Conservation (phyloP, 1,139 yeast genomes). For the Blastobotrys persicus region DNA sequence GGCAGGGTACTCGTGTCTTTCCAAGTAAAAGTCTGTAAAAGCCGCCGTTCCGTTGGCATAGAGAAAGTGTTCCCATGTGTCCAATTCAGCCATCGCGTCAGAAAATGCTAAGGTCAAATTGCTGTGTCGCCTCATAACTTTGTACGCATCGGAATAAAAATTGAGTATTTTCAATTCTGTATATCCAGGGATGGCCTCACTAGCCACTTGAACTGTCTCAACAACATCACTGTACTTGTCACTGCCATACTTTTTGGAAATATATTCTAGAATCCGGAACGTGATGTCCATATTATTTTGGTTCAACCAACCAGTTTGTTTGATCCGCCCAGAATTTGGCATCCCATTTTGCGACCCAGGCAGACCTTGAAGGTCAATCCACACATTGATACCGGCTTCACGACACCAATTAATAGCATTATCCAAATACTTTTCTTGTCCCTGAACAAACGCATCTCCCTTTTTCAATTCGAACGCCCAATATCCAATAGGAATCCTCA, state of each 20-base stretch:
- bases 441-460: conserved; percentile 83
- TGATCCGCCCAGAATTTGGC: conserved; percentile 84
- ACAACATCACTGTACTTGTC: conserved; percentile 58
- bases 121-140: not conserved
- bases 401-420: conserved; percentile 76
- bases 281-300: conserved; percentile 49
- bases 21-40: not conserved
- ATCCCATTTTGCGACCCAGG: conserved; percentile 75
- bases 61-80: not conserved
- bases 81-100: not conserved
- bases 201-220: conserved; percentile 79
- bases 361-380: conserved; percentile 92
- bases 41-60: not conserved
- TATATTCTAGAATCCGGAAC: conserved; percentile 43
- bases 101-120: not conserved
- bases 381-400: conserved; percentile 61
- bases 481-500: conserved; percentile 89
- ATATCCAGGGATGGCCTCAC: conserved; percentile 62
- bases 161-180: not conserved
- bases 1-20: conserved; percentile 8
- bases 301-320: conserved; percentile 46
- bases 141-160: not conserved
- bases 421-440: conserved; percentile 72
- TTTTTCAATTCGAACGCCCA: conserved; percentile 77
- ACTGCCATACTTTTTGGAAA: conserved; percentile 64